Evolutionary conservation across 2,329 filamentous ascomycete genomes (phyloP), one percentile per base, ranked within the genome.

Genomic region (Apiospora hydei): DNA sequence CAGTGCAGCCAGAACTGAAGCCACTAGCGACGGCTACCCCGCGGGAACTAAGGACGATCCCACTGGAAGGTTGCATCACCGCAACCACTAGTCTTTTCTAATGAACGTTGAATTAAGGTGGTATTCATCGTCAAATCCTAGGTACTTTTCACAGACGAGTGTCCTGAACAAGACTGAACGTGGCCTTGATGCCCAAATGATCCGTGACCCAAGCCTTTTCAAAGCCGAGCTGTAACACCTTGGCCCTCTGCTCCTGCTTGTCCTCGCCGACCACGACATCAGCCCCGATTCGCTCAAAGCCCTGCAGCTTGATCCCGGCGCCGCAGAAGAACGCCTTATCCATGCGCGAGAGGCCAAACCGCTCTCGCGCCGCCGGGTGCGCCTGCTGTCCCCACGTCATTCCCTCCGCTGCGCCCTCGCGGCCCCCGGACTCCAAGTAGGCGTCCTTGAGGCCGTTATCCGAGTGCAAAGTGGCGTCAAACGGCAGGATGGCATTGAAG

Each of bases 331-430:
- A 81, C 16, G 88, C 82, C 78, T 81, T 89, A 71, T 89, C 88
- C 87, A 89, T 88, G 7, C 88, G 80, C 71, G 80, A 83, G 71
- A 82, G 85, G 1, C 86, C 86, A 77, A 84, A 88, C 67, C 75
- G 78, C 44, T 83, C 75, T 66, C 83, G 80, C 74, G 82, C 74
- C 51, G 49, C 77, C 5, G 81, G 81, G 1, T 83, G 76, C 10
- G 83, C 83, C 80, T 89, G 88, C 73, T 88, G 84, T 0, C 88
- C 88, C 88, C 88, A 90, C 0, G 88, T 89, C 21, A 34, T 34
- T 73, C 85, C 86, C 0, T 85, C 87, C 4, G 84, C 81, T 0
- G 79, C 82, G 57, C 85, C 84, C 72, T 88, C 87, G 2, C 75
- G 66, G 0, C 87, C 87, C 2, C 86, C 87, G 14, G 83, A 80